Evolutionary conservation across 352 stramenopile genomes (phyloP), one percentile per base, ranked within the genome.

Genomic region (Nannochloropsis limnetica): DNA sequence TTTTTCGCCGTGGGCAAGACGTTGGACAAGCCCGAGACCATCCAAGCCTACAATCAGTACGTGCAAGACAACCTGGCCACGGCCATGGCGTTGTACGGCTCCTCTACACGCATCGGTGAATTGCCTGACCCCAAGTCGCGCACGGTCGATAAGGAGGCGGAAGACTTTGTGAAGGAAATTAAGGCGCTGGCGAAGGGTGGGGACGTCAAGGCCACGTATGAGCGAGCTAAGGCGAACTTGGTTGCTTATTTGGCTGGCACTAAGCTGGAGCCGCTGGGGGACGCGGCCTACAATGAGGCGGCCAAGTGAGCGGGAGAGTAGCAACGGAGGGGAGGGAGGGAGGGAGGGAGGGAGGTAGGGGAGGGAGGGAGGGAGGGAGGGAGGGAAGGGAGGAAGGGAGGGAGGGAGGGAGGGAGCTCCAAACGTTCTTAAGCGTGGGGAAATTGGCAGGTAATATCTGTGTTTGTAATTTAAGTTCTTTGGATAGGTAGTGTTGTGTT

Each of bases 101-200:
- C 69, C 69, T 81, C 69, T 22, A 81, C 69, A 15, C 28, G 37
- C 29, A 81, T 61, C 22, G 37, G 69, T 22, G 69, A 81, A 22
- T 31, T 81, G 28, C 69, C 69, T 25, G 69, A 81, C 28, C 29
- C 69, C 23, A 54, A 44, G 22, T 81, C 69, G 9, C 28, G 37
- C 29, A 54, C 69, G 23, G 29, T 44, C 23, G 37, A 61, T 5
- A 81, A 81, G 28, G 69, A 81, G 69, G 69, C 23, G 20, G 69
- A 81, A 31, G 69, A 81, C 28, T 54, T 81, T 9, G 69, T 44
- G 29, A 81, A 81, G 69, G 37, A 44, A 25, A 25, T 81, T 15
- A 81, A 81, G 23, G 37, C 28, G 23, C 23, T 81, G 2, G 29
- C 29, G 8, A 54, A 81, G 29, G 29, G 28, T 8, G 37, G 37